Evolutionary conservation across 176 grass and related monocot species (phyloP).

Genomic region (Otatea glauca): DNA sequence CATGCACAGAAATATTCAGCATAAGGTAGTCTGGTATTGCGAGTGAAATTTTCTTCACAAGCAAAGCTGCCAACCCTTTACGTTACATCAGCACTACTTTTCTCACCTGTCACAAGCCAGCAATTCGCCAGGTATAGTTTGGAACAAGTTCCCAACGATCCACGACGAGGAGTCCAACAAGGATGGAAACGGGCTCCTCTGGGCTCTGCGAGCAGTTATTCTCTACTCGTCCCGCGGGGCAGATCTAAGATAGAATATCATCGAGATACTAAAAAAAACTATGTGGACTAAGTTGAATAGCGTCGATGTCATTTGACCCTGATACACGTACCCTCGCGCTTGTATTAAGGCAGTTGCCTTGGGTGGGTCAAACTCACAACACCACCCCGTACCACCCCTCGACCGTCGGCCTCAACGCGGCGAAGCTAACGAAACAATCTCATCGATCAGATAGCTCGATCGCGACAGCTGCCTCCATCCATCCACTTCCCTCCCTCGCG

Average conservation of each 20-base stretch:
- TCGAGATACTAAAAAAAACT: too few species aligned
- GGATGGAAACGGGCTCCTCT: neutral
- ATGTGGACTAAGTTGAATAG: too few species aligned
- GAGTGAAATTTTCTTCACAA: too few species aligned
- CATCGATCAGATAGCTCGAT: neutral
- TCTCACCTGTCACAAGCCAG: neutral
- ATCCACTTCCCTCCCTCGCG: neutral
- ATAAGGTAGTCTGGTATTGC: too few species aligned
- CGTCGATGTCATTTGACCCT: too few species aligned
- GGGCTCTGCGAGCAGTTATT: neutral
- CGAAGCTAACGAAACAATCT: constrained; percentile 48
- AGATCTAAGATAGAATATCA: too few species aligned
- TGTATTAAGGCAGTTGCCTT: constrained; percentile 19
- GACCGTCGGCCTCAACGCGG: constrained; percentile 56
- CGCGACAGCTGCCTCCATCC: neutral
- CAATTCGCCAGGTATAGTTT: neutral
- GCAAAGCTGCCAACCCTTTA: neutral
- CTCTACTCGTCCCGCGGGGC: neutral
- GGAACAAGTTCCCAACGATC: neutral
- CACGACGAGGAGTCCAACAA: neutral
- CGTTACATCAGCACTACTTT: neutral
- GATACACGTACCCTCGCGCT: neutral
- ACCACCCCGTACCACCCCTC: constrained; percentile 34
- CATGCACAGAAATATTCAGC: too few species aligned
- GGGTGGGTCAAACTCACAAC: constrained; percentile 38